Base-by-base conservation (phyloP, 805 yeast genomes). In the Wickerhamomyces chambardii region DNA sequence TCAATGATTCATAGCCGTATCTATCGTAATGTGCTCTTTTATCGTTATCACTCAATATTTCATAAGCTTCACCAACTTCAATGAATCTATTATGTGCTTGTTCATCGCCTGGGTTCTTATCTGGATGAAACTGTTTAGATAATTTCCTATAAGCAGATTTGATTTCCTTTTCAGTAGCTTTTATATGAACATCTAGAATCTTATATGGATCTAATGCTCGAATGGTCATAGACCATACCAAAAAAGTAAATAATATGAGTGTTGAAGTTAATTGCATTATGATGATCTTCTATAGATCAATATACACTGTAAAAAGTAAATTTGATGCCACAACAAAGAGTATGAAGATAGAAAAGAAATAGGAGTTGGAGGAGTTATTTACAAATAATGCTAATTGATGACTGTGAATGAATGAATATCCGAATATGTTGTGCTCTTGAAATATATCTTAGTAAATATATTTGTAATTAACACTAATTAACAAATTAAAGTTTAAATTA, bases 51-150 rank as follows among this genome's bases (percentile, higher is more conserved):
- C 75, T 70, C 41, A 87, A 67, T 11, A 86, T 83, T 36, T 87
- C 96, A 56, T 90, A 90, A 0, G 97, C 97, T 51, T 83, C 95
- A 14, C 95, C 95, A 21, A 92, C 73, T 58, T 87, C 95, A 34
- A 92, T 79, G 55, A 89, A 92, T 59, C 74, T 79, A 33, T 82
- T 79, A 44, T 84, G 87, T 1, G 97, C 95, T 21, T 72, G 81
- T 8, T 84, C 86, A 47, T 80, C 74, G 6, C 80, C 82, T 5
- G 82, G 79, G 54, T 90, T 92, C 62, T 90, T 90, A 59, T 90
- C 98, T 2, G 98, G 98, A 53, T 90, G 98, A 58, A 73, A 86
- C 52, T 84, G 84, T 55, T 85, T 81, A 45, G 89, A 78, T 43
- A 90, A 61, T 37, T 75, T 71, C 45, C 95, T 66, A 55, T 89